Conservation (phyloP, 306 rosid species). For the Begonia masoniana region DNA sequence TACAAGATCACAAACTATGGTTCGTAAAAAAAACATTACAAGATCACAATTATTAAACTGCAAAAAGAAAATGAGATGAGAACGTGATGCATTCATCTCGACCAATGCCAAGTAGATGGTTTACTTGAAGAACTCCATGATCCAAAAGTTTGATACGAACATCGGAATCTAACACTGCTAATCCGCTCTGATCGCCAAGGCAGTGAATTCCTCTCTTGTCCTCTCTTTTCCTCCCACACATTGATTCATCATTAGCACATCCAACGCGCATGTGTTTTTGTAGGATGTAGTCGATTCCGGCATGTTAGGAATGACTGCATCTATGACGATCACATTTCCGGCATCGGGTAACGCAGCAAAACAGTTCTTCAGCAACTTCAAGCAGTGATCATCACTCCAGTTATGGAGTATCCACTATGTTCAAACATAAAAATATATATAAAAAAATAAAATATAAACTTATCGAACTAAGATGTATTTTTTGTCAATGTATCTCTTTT, state of each 20-base stretch:
- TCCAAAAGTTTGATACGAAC: conserved; percentile 22
- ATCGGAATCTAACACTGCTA: conserved; percentile 25
- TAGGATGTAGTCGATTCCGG: conserved; percentile 13
- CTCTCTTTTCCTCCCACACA: conserved; percentile 41
- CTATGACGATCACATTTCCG: conserved; percentile 46
- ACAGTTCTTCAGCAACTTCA: conserved; percentile 35
- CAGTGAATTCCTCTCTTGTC: conserved; percentile 22
- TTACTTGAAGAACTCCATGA: conserved; percentile 46
- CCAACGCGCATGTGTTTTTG: conserved; percentile 5
- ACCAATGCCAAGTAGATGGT: neutral
- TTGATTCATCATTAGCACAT: conserved; percentile 41
- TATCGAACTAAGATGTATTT: no score
- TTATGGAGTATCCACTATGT: conserved; percentile 26
- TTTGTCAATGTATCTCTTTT: no score
- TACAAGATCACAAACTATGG: no score
- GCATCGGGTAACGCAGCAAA: conserved; percentile 24
- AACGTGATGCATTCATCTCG: no score
- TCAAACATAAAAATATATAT: no score
- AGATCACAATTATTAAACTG: neutral
- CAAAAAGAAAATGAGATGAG: no score
- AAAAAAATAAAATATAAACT: no score
- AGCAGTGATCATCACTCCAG: conserved; percentile 25
- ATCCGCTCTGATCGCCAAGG: conserved; percentile 39
- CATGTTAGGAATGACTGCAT: conserved; percentile 15
- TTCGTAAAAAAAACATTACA: no score